A percentile compares a stretch with the other conserved stretches of the same genome.
Evolutionary conservation across 257 asterid species (phyloP).

Genomic region (Primulina eburnea): DNA sequence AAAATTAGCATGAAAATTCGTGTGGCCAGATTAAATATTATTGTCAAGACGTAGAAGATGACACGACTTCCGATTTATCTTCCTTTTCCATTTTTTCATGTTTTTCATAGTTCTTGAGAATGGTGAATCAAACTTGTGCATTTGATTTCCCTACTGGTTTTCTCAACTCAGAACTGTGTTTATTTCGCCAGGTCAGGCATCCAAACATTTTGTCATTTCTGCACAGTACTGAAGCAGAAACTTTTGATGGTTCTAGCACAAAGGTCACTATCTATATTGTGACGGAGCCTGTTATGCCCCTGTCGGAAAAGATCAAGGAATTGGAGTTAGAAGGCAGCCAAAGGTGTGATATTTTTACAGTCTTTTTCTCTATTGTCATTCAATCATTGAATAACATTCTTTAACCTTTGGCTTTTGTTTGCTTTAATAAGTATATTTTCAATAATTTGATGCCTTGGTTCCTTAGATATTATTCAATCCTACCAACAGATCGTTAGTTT

Average conservation of each 20-base stretch:
- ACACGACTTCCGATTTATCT: constrained; percentile 14
- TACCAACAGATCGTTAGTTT: constrained; percentile 3
- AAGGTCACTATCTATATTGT: constrained; percentile 88
- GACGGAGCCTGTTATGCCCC: constrained; percentile 97
- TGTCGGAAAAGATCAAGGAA: constrained; percentile 91
- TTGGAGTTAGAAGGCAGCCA: constrained; percentile 83
- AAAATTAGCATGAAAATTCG: neutral
- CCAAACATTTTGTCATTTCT: constrained; percentile 94
- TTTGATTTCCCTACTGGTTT: constrained; percentile 20
- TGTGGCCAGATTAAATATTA: neutral
- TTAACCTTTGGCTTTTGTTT: constrained; percentile 21
- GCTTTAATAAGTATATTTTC: constrained; percentile 5
- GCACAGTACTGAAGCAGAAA: constrained; percentile 94
- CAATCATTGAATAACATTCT: constrained; percentile 15
- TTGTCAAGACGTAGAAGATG: constrained; percentile 9
- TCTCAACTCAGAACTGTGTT: constrained; percentile 26
- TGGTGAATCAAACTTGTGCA: constrained; percentile 1
- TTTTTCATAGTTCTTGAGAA: constrained; percentile 10
- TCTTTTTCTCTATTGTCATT: constrained; percentile 18
- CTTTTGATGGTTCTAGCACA: constrained; percentile 66
- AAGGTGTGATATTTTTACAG: constrained; percentile 49
- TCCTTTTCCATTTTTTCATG: constrained; percentile 2
- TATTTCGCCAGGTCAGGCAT: constrained; percentile 85
- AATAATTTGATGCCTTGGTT: constrained; percentile 18
- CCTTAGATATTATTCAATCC: constrained; percentile 18